Evolutionary conservation across 305 asterid species (phyloP).

Genomic region (Fraxinus paxiana): DNA sequence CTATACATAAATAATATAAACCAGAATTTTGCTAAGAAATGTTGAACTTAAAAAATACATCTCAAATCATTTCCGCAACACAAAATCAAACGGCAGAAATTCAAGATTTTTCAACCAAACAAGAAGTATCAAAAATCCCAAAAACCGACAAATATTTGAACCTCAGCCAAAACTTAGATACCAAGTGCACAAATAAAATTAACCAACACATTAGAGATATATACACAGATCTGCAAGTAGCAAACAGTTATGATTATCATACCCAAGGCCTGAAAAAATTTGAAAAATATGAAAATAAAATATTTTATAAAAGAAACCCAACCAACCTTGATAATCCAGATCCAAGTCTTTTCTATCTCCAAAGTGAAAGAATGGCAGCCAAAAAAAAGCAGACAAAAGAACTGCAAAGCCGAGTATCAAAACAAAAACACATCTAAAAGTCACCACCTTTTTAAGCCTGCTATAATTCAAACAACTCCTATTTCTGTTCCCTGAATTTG

Average conservation of each 20-base stretch:
- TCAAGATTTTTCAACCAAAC: conserved; percentile 1
- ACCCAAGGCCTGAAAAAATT: neutral
- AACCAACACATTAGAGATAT: neutral
- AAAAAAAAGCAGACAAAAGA: conserved; percentile 62
- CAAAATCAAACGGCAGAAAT: neutral
- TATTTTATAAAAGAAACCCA: conserved; percentile 21
- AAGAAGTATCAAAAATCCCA: conserved; percentile 13
- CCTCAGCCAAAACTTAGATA: neutral
- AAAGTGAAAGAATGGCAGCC: conserved; percentile 59
- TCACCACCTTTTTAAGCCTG: conserved; percentile 37
- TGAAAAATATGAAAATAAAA: neutral
- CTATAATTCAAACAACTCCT: conserved; percentile 44
- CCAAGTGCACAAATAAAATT: conserved; percentile 1
- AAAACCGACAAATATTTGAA: neutral
- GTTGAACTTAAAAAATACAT: neutral
- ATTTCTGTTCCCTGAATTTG: conserved; percentile 31
- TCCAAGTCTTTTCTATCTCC: conserved; percentile 66
- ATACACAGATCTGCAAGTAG: conserved; percentile 29
- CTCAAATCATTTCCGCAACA: conserved; percentile 10
- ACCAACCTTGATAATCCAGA: conserved; percentile 63
- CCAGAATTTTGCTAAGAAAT: neutral
- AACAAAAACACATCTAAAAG: conserved; percentile 62
- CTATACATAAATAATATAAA: neutral
- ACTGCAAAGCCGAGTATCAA: conserved; percentile 64
- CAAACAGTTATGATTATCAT: neutral